These are phyloP conservation scores for Aspergillus fructus DNA, from an alignment of 2,329 filamentous ascomycete genomes.

Conservation along the genomic window DNA sequence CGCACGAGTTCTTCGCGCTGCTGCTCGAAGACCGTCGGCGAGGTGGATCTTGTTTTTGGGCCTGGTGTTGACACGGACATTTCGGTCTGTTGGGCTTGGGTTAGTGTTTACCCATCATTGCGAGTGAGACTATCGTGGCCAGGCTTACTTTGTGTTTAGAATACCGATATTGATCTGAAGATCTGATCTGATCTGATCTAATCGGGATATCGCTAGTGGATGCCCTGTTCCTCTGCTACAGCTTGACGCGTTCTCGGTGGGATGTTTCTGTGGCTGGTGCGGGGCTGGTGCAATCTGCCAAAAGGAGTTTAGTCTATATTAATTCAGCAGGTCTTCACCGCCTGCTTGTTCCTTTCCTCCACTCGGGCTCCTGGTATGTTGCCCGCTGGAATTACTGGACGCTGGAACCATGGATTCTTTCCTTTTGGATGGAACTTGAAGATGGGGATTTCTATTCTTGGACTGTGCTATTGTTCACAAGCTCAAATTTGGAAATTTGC, in stretches of 20 bases:
- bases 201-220: background rate
- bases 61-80: slow-evolving; percentile 17
- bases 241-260: background rate
- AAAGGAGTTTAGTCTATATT: background rate
- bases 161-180: background rate
- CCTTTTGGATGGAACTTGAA: too few species aligned
- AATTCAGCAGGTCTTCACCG: background rate
- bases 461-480: too few species aligned
- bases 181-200: background rate
- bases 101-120: background rate
- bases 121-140: background rate
- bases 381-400: too few species aligned
- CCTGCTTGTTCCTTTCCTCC: slow-evolving; percentile 2
- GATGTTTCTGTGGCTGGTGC: slow-evolving; percentile 13
- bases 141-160: too few species aligned
- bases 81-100: background rate
- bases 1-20: slow-evolving; percentile 43
- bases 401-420: too few species aligned
- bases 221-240: background rate
- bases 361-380: too few species aligned
- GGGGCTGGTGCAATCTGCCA: slow-evolving; percentile 5
- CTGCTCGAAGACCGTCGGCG: slow-evolving; percentile 42
- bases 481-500: too few species aligned
- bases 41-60: slow-evolving; percentile 17
- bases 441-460: too few species aligned